Evolutionary conservation across 2,329 filamentous ascomycete species (phyloP).

Genomic region (Tolypocladium sp.): DNA sequence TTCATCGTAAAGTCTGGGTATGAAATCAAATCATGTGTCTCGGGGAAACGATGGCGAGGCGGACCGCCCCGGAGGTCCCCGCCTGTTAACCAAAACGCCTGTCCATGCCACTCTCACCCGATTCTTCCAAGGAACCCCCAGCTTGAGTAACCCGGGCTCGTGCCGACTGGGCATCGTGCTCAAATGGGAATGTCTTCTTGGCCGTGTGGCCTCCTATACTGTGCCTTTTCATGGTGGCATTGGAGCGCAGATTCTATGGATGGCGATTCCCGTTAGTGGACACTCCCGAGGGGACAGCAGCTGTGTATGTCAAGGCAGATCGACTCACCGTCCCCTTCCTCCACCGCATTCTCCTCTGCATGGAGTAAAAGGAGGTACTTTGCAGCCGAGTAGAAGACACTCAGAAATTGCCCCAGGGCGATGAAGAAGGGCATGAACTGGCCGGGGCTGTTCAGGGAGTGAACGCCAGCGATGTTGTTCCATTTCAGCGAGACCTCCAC

Average conservation of each 20-base stretch:
- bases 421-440: slow-evolving; percentile 18
- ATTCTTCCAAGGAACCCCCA: too few relatives aligned
- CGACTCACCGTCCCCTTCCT: slow-evolving; percentile 2
- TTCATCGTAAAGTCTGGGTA: background rate
- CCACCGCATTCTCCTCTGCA: background rate
- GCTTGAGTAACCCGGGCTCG: background rate
- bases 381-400: slow-evolving; percentile 9
- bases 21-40: background rate
- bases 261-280: background rate
- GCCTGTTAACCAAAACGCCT: too few relatives aligned
- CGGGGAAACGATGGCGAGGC: background rate
- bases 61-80: too few relatives aligned
- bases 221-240: background rate
- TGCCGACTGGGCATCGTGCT: background rate
- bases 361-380: slow-evolving; percentile 1
- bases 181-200: background rate
- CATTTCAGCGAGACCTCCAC: slow-evolving; percentile 14
- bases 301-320: background rate
- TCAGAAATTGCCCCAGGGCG: slow-evolving; percentile 11
- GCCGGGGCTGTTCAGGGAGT: slow-evolving; percentile 9
- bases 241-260: background rate
- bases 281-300: background rate
- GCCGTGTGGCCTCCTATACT: background rate
- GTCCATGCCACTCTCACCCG: background rate
- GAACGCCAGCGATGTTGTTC: slow-evolving; percentile 12